Percentiles rank a stretch among this genome's conserved stretches.
phyloP scores from a whole-genome alignment of 352 stramenopile genomes.

The Globisporangium paroecandrum region DNA sequence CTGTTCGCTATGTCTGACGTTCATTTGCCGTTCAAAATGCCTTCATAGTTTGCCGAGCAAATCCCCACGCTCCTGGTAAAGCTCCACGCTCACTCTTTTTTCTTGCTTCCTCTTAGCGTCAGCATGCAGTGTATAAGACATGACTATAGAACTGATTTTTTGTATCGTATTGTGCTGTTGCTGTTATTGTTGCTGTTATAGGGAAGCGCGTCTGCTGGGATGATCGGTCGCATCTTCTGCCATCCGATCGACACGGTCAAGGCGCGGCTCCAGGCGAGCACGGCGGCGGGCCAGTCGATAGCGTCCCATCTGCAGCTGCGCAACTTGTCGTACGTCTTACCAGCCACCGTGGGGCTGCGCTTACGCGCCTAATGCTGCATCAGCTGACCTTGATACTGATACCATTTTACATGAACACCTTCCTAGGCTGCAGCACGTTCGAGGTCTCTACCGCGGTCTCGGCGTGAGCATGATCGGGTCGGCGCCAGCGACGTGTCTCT shows the following conservation, averaged over 20 bases:
- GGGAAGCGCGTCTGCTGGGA: conserved; percentile 78
- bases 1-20: conserved; percentile 2
- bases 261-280: conserved; percentile 69
- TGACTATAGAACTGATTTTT: background rate
- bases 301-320: conserved; percentile 41
- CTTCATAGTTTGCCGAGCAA: conserved; percentile 27
- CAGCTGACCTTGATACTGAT: background rate
- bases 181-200: conserved; percentile 18
- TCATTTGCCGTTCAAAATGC: too few relatives aligned
- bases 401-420: background rate
- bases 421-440: conserved; percentile 44
- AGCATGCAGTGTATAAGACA: background rate
- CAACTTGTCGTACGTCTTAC: conserved; percentile 33
- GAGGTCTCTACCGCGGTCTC: conserved; percentile 94
- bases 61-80: conserved; percentile 58
- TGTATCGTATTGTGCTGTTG: background rate
- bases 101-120: background rate
- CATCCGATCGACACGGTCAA: conserved; percentile 93
- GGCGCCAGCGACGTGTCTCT: conserved; percentile 94
- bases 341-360: background rate
- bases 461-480: conserved; percentile 93
- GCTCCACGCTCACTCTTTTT: background rate
- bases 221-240: conserved; percentile 84
- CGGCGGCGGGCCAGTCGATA: conserved; percentile 32
- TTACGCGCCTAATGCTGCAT: background rate